A percentile compares a stretch with the other conserved stretches of the same genome.
Conservation (phyloP, 179 eudicot genomes). For the Silene noctiflora region DNA sequence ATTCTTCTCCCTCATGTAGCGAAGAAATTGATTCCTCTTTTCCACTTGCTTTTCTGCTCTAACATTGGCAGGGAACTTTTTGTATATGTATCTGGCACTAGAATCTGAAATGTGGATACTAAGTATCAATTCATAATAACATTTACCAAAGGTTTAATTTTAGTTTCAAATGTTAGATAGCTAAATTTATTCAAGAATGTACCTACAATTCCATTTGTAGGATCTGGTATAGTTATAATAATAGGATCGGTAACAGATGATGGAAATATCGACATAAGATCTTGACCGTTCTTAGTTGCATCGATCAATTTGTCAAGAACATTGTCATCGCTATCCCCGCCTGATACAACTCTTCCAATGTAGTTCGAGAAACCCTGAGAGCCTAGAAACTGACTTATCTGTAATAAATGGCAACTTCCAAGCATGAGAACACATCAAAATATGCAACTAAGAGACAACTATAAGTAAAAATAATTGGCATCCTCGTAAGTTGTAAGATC, state of each 20-base stretch:
- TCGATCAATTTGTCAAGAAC: slow-evolving; percentile 89
- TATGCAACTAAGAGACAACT: slow-evolving; percentile 2
- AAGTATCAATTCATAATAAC: not conserved
- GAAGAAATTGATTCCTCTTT: slow-evolving; percentile 66
- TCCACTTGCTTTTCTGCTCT: slow-evolving; percentile 76
- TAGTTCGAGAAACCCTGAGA: slow-evolving; percentile 88
- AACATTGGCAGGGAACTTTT: slow-evolving; percentile 70
- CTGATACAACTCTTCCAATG: slow-evolving; percentile 68
- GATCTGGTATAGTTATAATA: slow-evolving; percentile 70
- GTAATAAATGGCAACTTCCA: slow-evolving; percentile 30
- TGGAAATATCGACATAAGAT: slow-evolving; percentile 63
- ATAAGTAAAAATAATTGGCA: not conserved
- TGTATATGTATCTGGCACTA: slow-evolving; percentile 64
- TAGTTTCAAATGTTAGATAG: not conserved
- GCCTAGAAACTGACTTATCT: slow-evolving; percentile 70
- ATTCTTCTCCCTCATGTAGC: slow-evolving; percentile 20
- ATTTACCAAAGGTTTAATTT: not conserved
- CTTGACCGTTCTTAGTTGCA: slow-evolving; percentile 73
- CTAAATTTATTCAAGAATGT: slow-evolving; percentile 15
- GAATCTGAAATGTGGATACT: slow-evolving; percentile 32
- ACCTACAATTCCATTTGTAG: slow-evolving; percentile 66
- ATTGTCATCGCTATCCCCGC: slow-evolving; percentile 53
- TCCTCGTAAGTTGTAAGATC: not conserved
- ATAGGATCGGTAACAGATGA: slow-evolving; percentile 48
- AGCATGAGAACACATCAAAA: slow-evolving; percentile 2